These are phyloP conservation scores for Madurella fahalii DNA, from an alignment of 2,329 filamentous ascomycete genomes.

Conservation along the genomic window DNA sequence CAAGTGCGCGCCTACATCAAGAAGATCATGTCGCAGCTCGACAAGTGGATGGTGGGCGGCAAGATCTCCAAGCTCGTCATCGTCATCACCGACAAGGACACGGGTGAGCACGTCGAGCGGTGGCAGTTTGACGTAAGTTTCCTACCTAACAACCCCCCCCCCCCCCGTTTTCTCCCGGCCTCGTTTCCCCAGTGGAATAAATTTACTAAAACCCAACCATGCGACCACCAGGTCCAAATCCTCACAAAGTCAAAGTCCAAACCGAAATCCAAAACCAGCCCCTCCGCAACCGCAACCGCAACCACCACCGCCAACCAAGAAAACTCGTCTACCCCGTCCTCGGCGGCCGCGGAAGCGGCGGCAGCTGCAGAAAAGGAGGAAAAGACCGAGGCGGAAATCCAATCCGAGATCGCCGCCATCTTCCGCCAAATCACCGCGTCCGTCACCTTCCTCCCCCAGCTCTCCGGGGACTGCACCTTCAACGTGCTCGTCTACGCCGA, in stretches of 20 bases:
- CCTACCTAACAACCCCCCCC: no score
- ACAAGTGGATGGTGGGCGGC: constrained; percentile 94
- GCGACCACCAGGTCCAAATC: constrained; percentile 36
- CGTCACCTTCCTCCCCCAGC: constrained; percentile 91
- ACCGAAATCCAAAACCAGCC: constrained; percentile 40
- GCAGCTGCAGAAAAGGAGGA: constrained; percentile 43
- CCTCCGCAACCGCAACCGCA: constrained; percentile 26
- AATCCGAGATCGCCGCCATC: constrained; percentile 90
- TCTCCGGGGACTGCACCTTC: constrained; percentile 89
- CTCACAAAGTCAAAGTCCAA: constrained; percentile 33
- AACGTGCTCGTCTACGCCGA: constrained; percentile 98
- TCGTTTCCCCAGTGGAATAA: constrained; percentile 5
- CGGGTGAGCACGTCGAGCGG: constrained; percentile 89
- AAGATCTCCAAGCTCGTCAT: constrained; percentile 98
- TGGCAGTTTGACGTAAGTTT: constrained; percentile 89
- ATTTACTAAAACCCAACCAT: not conserved
- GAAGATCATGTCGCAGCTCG: constrained; percentile 97
- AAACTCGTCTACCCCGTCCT: constrained; percentile 49
- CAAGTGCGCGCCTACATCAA: constrained; percentile 99
- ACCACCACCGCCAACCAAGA: constrained; percentile 58
- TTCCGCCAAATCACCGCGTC: constrained; percentile 98
- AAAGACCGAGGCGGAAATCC: constrained; percentile 91
- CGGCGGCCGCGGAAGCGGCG: constrained; percentile 26
- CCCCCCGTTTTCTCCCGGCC: not conserved
- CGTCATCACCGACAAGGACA: constrained; percentile 95